These are phyloP conservation scores for Neocucurbitaria cava DNA, from an alignment of 2,329 filamentous ascomycete genomes.

Conservation along the genomic window DNA sequence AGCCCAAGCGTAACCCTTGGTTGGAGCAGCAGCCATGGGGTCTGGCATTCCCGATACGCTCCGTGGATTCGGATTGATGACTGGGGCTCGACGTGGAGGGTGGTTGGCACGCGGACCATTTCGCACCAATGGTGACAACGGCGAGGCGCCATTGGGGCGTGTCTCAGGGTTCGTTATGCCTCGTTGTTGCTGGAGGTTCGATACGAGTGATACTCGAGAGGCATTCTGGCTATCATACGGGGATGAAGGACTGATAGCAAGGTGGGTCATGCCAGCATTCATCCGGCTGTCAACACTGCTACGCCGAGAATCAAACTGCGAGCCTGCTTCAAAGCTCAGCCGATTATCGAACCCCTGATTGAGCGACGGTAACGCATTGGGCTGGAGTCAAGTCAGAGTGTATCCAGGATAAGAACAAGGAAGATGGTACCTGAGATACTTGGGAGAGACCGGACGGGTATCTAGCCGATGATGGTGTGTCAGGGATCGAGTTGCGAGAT, in stretches of 20 bases:
- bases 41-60: slow-evolving; percentile 69
- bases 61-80: slow-evolving; percentile 73
- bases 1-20: slow-evolving; percentile 83
- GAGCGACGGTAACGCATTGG: slow-evolving; percentile 61
- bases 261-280: slow-evolving; percentile 73
- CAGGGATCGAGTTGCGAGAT: slow-evolving; percentile 51
- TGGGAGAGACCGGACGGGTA: slow-evolving; percentile 41
- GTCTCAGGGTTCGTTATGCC: slow-evolving; percentile 46
- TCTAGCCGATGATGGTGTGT: slow-evolving; percentile 51
- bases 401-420: not conserved
- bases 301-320: slow-evolving; percentile 66
- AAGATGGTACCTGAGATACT: slow-evolving; percentile 29
- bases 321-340: slow-evolving; percentile 57
- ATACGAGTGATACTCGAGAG: slow-evolving; percentile 77
- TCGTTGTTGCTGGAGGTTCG: slow-evolving; percentile 69
- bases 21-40: slow-evolving; percentile 74
- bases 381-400: slow-evolving; percentile 31
- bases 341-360: slow-evolving; percentile 61
- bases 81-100: slow-evolving; percentile 68
- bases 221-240: slow-evolving; percentile 80
- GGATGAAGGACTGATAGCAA: slow-evolving; percentile 71
- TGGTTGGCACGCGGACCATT: slow-evolving; percentile 43
- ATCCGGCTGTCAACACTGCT: slow-evolving; percentile 84
- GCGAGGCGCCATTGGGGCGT: slow-evolving; percentile 54
- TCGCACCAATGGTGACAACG: slow-evolving; percentile 54